Evolutionary conservation across 257 asterid species (phyloP).

Genomic region (Fraxinus anomala): DNA sequence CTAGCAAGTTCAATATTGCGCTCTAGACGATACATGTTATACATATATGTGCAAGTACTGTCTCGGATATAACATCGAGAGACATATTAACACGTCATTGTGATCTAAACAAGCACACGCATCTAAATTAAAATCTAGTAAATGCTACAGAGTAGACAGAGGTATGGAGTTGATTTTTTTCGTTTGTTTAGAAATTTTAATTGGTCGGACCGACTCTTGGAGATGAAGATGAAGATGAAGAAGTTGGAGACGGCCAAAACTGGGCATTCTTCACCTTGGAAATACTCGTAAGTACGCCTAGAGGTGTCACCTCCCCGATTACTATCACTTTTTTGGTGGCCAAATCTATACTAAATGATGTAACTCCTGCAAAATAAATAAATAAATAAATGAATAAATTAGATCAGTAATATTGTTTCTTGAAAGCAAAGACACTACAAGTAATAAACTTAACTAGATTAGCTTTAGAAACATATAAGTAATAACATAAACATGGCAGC

Average conservation of each 20-base stretch:
- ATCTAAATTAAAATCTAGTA: neutral
- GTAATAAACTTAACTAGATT: neutral
- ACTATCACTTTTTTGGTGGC: slow-evolving; percentile 75
- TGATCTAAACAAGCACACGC: neutral
- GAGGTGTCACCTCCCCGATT: slow-evolving; percentile 68
- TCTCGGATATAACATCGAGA: neutral
- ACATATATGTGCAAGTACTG: no score
- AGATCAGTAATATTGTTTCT: neutral
- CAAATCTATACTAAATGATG: slow-evolving; percentile 72
- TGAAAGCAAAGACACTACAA: no score
- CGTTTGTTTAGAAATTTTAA: slow-evolving; percentile 7
- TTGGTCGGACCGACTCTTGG: slow-evolving; percentile 29
- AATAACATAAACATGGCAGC: neutral
- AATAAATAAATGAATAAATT: neutral
- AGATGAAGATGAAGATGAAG: slow-evolving; percentile 26
- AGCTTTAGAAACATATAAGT: neutral
- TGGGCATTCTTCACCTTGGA: slow-evolving; percentile 82
- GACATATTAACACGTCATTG: neutral
- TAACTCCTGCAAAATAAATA: slow-evolving; percentile 58
- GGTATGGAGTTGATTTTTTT: neutral
- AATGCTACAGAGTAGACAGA: neutral
- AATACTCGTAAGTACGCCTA: slow-evolving; percentile 67
- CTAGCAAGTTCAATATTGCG: neutral
- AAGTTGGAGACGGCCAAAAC: slow-evolving; percentile 66
- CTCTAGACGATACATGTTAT: neutral